These are phyloP conservation scores for Cladosporium austrohemisphaericum DNA, from an alignment of 2,329 filamentous ascomycete species.

Conservation along the genomic window DNA sequence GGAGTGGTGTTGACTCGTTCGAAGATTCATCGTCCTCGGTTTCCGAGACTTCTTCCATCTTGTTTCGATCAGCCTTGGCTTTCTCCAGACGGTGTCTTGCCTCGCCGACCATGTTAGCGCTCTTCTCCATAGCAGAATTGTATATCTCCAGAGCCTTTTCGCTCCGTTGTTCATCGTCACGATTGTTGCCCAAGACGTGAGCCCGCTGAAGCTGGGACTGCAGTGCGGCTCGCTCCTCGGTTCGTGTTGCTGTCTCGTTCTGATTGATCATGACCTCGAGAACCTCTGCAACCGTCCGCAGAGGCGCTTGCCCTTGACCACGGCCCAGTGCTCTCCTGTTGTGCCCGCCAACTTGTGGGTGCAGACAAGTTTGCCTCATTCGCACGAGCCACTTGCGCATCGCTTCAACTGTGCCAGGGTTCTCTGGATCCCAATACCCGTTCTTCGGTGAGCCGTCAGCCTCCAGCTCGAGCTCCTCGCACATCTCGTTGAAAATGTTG, in stretches of 20 bases:
- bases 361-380: conserved; percentile 77
- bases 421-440: conserved; percentile 63
- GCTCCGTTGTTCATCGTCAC: conserved; percentile 50
- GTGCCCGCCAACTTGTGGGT: conserved; percentile 72
- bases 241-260: conserved; percentile 63
- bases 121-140: conserved; percentile 45
- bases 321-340: conserved; percentile 61
- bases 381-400: conserved; percentile 79
- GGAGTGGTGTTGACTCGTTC: conserved; percentile 24
- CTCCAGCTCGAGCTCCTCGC: conserved; percentile 63
- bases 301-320: conserved; percentile 56
- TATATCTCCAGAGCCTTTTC: conserved; percentile 69
- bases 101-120: conserved; percentile 54
- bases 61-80: conserved; percentile 38
- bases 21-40: conserved; percentile 35
- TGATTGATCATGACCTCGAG: conserved; percentile 89
- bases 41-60: conserved; percentile 16
- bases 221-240: conserved; percentile 65
- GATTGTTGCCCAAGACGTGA: conserved; percentile 74
- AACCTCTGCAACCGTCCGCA: conserved; percentile 82
- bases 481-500: conserved; percentile 71
- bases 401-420: conserved; percentile 54
- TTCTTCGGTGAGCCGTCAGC: conserved; percentile 58
- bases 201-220: conserved; percentile 63
- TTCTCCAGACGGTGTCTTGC: conserved; percentile 59